These are phyloP conservation scores for Colletotrichum tofieldiae DNA, from an alignment of 2,329 filamentous ascomycete species.

Conservation along the genomic window DNA sequence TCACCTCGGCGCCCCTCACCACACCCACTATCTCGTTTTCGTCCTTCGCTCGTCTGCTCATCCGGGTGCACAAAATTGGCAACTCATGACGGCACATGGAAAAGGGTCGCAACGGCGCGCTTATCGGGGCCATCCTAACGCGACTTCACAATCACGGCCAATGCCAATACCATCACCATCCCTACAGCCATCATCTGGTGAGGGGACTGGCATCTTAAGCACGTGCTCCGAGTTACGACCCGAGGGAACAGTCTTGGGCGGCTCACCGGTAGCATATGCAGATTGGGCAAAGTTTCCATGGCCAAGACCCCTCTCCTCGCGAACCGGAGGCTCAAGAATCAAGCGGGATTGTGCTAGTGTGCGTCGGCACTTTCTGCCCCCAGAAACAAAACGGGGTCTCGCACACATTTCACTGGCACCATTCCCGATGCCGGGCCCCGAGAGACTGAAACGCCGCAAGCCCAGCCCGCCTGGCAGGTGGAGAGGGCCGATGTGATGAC, in stretches of 20 bases:
- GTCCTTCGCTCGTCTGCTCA: neutral
- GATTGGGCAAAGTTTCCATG: conserved; percentile 28
- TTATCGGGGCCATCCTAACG: conserved; percentile 6
- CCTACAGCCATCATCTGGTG: conserved; percentile 4
- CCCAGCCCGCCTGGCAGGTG: conserved; percentile 13
- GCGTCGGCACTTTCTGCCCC: neutral
- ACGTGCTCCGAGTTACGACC: conserved; percentile 23
- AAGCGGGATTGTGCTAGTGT: conserved; percentile 25
- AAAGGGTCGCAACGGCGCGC: conserved; percentile 9
- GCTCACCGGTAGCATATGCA: conserved; percentile 13
- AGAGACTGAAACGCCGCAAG: conserved; percentile 36
- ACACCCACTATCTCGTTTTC: neutral
- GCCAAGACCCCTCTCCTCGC: conserved; percentile 24
- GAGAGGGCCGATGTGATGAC: conserved; percentile 16
- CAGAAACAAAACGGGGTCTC: conserved; percentile 35
- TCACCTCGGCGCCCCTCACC: conserved; percentile 8
- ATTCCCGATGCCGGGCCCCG: conserved; percentile 19
- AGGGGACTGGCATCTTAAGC: conserved; percentile 8
- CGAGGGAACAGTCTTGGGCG: conserved; percentile 1
- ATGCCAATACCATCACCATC: neutral
- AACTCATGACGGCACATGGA: conserved; percentile 2
- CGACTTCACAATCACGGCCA: too few species aligned
- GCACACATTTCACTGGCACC: neutral
- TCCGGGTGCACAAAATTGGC: neutral
- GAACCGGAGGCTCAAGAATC: conserved; percentile 21